These are phyloP conservation scores for Solanum raphanifolium DNA, from an alignment of 257 asterid species.

Conservation along the genomic window DNA sequence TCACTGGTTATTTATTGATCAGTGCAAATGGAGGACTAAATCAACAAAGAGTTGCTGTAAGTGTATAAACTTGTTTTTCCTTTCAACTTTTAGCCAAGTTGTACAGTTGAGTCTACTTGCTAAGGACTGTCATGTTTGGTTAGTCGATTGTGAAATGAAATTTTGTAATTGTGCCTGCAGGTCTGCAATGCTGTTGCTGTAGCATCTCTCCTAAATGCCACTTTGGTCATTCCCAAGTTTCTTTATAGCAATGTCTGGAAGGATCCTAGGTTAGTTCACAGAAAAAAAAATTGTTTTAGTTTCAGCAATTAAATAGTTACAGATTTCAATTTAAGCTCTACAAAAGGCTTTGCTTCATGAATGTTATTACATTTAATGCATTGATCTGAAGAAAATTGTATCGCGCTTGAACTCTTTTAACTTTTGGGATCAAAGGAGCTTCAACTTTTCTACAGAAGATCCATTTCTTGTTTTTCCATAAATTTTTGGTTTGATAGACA, in stretches of 20 bases:
- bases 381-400: background rate
- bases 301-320: background rate
- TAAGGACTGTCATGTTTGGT: background rate
- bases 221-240: constrained; percentile 82
- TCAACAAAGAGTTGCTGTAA: constrained; percentile 93
- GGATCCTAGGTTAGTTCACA: constrained; percentile 58
- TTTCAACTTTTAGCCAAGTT: background rate
- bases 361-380: background rate
- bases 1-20: constrained; percentile 56
- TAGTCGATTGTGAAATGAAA: background rate
- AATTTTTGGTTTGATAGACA: background rate
- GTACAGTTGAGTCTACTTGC: background rate
- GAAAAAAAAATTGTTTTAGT: background rate
- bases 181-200: constrained; percentile 93
- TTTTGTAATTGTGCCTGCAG: constrained; percentile 23
- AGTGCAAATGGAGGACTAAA: constrained; percentile 95
- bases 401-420: background rate
- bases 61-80: constrained; percentile 1
- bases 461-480: background rate
- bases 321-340: background rate
- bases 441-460: background rate
- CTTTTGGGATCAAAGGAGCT: background rate
- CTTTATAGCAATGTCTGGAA: constrained; percentile 97
- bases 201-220: constrained; percentile 79
- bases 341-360: background rate